Evolutionary conservation across 2,329 filamentous ascomycete genomes (phyloP), one percentile per base, ranked within the genome.

Genomic region (Tolypocladium tundrense): DNA sequence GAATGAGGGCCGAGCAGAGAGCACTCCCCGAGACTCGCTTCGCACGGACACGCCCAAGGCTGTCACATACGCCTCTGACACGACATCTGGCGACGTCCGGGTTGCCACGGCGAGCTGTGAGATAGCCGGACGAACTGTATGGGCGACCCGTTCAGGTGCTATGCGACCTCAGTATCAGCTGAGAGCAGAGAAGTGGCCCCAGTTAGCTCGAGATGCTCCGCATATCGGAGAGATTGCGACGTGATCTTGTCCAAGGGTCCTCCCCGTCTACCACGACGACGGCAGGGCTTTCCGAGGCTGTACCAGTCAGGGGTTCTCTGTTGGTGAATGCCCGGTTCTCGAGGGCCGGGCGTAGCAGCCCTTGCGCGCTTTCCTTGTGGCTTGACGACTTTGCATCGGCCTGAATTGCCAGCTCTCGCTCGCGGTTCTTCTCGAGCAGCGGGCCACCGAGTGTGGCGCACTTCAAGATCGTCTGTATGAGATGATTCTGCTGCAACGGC

Each of bases 401-500:
- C 55, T 79, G 76, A 55, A 79, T 79, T 62, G 71, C 80, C 64
- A 80, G 73, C 70, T 83, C 83, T 59, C 79, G 77, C 69, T 87
- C 84, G 55, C 84, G 76, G 66, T 87, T 88, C 73, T 91, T 88
- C 70, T 94, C 90, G 56, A 93, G 81, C 56, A 95, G 79, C 55
- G 88, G 87, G 52, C 90, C 88, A 59, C 93, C 91, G 40, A 97
- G 85, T 5, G 94, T 97, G 14, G 91, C 93, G 70, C 93, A 97
- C 72, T 97, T 96, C 63, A 97, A 83, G 60, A 99, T 97, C 1
- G 92, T 97, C 76, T 97, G 93, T 68, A 97, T 97, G 68, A 97
- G 87, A 72, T 96, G 91, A 71, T 96, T 97, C 70, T 96, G 93
- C 73, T 97, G 95, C 60, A 97, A 79, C 33, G 93, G 93, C 72